Conservation (phyloP, 345 rosid species). For the Moricandia moricandioides region DNA sequence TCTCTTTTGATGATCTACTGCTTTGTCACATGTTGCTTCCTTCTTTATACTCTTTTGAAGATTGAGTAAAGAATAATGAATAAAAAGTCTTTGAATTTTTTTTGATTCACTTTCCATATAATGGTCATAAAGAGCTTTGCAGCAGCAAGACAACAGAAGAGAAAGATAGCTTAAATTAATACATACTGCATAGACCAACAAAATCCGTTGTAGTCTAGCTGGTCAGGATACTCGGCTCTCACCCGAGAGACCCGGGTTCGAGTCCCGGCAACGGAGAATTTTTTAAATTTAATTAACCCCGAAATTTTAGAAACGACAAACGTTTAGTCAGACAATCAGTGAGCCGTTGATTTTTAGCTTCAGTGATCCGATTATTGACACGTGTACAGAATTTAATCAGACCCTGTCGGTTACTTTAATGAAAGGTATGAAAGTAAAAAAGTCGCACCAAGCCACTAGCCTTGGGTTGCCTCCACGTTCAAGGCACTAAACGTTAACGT, state of each 20-base stretch:
- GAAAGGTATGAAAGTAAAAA: neutral
- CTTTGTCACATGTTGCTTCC: neutral
- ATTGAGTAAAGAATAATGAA: neutral
- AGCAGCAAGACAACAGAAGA: neutral
- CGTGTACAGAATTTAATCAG: neutral
- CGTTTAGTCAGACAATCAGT: neutral
- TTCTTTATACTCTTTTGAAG: neutral
- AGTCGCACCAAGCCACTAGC: slow-evolving; percentile 5
- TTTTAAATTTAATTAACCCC: neutral
- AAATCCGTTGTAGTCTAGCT: slow-evolving; percentile 28
- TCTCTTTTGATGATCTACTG: neutral
- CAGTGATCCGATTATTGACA: neutral
- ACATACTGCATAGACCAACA: neutral
- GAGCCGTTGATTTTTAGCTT: neutral
- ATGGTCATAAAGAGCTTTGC: neutral
- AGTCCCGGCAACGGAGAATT: slow-evolving; percentile 66
- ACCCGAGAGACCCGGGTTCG: slow-evolving; percentile 68
- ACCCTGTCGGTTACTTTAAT: slow-evolving; percentile 21
- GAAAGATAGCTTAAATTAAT: neutral
- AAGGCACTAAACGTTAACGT: slow-evolving; percentile 25
- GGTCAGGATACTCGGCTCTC: slow-evolving; percentile 77
- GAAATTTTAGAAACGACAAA: neutral
- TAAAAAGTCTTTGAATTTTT: neutral
- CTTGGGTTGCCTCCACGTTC: slow-evolving; percentile 34
- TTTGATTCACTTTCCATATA: neutral